A percentile compares a stretch with the other conserved stretches of the same genome.
Conservation (phyloP, 2,329 filamentous ascomycete species). For the Claviceps humidiphila region DNA sequence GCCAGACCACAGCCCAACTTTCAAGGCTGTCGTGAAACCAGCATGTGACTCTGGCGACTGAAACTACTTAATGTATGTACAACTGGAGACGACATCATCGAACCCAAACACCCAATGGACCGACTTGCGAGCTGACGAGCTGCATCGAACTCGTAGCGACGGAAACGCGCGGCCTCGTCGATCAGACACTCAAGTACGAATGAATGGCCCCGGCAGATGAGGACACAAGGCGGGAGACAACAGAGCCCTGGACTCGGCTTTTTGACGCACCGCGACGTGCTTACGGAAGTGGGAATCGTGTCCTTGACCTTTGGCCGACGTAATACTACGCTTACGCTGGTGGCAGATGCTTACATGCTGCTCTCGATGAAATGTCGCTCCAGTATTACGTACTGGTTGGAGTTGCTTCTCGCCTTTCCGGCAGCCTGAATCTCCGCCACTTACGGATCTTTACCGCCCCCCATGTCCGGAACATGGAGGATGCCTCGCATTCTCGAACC, state of each 20-base stretch:
- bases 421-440: background rate
- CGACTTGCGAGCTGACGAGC: background rate
- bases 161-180: background rate
- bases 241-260: background rate
- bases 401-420: background rate
- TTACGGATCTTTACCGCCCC: background rate
- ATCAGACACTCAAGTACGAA: background rate
- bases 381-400: background rate
- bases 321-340: background rate
- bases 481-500: slow-evolving; percentile 1
- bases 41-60: too few relatives aligned
- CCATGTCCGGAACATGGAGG: slow-evolving; percentile 2
- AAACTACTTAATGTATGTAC: too few relatives aligned
- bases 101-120: background rate
- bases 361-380: background rate
- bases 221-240: background rate
- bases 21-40: too few relatives aligned
- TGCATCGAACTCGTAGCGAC: background rate
- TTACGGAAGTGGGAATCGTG: background rate
- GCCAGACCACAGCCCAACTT: too few relatives aligned
- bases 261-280: background rate
- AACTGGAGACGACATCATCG: background rate
- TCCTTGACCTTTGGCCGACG: background rate
- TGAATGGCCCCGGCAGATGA: background rate
- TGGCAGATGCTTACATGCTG: background rate